Base-by-base conservation (phyloP, 352 stramenopile species). In the Phytophthora agathidicida region DNA sequence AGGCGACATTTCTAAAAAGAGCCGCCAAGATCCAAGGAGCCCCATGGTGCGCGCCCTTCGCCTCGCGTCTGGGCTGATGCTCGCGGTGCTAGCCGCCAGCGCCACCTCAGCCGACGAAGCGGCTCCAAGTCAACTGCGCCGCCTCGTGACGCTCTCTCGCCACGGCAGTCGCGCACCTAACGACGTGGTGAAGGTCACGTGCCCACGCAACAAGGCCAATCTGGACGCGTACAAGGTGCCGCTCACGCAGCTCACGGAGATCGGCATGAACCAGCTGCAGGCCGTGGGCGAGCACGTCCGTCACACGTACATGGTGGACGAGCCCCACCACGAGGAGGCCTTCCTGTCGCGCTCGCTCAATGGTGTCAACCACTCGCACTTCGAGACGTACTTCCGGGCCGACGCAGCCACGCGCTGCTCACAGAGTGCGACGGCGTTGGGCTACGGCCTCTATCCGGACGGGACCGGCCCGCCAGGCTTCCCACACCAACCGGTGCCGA, bases 351-450 rank as follows among this genome's bases (percentile, higher is more conserved):
- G 73, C 36, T 81, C 82, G 24, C 74, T 93, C 24, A 89, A 88
- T 37, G 86, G 86, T 59, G 64, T 78, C 10, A 77, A 86, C 27
- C 78, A 92, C 61, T 67, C 73, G 37, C 86, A 95, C 57, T 92
- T 95, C 53, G 80, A 95, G 68, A 79, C 82, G 37, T 95, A 95
- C 55, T 95, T 93, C 58, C 86, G 86, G 43, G 80, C 86, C 22
- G 86, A 95, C 38, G 80, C 86, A 1, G 86, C 83, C 11, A 89
- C 80, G 58, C 83, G 86, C 13, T 95, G 86, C 64, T 81, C 80
- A 24, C 86, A 95, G 53, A 93, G 83, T 47, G 86, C 86, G 2
- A 77, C 82, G 19, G 80, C 83, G 22, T 28, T 93, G 36, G 86
- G 80, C 14, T 90, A 89, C 45, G 86, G 86, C 1, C 57, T 95